Evolutionary conservation across 2,329 filamentous ascomycete species (phyloP), one percentile per base, ranked within the genome.

Genomic region (Rhynchosporium agropyri): DNA sequence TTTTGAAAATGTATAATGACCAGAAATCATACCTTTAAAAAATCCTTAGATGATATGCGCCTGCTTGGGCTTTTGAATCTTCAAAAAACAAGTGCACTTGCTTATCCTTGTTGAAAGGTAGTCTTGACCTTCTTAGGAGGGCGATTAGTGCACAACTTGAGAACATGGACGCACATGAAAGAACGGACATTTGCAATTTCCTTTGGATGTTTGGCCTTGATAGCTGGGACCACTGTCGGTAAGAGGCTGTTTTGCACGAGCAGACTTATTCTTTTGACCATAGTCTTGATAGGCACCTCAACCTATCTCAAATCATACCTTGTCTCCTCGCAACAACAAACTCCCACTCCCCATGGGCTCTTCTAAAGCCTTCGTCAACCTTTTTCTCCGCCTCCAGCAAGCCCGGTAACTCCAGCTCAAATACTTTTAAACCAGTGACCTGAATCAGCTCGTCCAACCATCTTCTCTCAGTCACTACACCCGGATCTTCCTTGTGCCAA

Each of bases 371-470:
- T 38, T 60, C 58, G 43, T 60, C 58, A 31, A 60, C 20, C 3
- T 45, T 33, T 13, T 57, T 38, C 45, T 58, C 60, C 15, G 48
- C 59, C n/a, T 49, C 61, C 26, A 61, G 66, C 46, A 66, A 38
- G 9, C 50, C 57, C 38, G 58, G 61, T 48, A 69, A 55, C 9
- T 53, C 46, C 5, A 69, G 61, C 20, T 66, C 68, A 61, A 67
- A 69, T 0, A 20, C 50, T 13, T 48, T 61, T 42, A 69, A 40
- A 0, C 62, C 49, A n/a, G 48, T 61, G 3, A 68, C 64, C 59
- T 68, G 65, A 46, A 54, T 54, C 36, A 69, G 36, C 8, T 68
- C 64, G 28, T 69, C 61, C 20, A 70, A 45, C 8, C 64, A 65
- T 20, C 63, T 63, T 38, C 55, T 40, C 55, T 70, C 67, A 20